Evolutionary conservation across 352 stramenopile genomes (phyloP).

Genomic region (Saprolegnia parasitica): DNA sequence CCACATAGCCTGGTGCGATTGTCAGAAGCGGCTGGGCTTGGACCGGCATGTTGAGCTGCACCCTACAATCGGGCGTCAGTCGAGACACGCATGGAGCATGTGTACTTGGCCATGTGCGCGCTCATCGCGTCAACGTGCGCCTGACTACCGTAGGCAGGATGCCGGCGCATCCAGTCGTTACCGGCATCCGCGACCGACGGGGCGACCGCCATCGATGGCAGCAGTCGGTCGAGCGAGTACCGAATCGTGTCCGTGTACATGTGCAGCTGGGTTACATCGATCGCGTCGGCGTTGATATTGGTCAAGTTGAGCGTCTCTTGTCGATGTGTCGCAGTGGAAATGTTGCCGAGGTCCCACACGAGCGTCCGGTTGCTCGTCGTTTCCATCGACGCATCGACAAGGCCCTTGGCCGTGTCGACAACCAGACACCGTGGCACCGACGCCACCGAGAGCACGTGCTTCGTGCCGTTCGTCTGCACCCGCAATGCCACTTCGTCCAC

Average conservation of each 20-base stretch:
- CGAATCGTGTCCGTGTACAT: neutral
- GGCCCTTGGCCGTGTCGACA: neutral
- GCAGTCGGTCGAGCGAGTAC: neutral
- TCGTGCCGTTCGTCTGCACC: slow-evolving; percentile 13
- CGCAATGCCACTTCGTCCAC: neutral
- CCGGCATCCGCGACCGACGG: neutral
- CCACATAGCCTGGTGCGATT: neutral
- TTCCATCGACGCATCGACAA: neutral
- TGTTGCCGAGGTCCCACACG: slow-evolving; percentile 15
- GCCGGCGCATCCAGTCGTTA: neutral
- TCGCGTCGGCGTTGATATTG: slow-evolving; percentile 14
- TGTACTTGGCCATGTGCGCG: neutral
- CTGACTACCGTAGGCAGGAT: neutral
- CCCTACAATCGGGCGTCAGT: neutral
- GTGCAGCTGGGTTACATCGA: neutral
- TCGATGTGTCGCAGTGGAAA: neutral
- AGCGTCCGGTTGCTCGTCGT: too few relatives aligned
- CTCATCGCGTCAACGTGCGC: neutral
- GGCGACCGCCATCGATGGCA: neutral
- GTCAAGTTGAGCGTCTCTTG: slow-evolving; percentile 17
- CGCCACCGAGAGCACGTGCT: neutral
- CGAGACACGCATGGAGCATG: neutral
- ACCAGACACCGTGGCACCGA: neutral
- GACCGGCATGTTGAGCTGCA: neutral
- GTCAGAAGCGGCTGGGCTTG: neutral